Percentiles rank a stretch among this genome's conserved stretches.
These are phyloP conservation scores for Sporothrix dimorphospora DNA, from an alignment of 2,329 filamentous ascomycete species.

Conservation along the genomic window DNA sequence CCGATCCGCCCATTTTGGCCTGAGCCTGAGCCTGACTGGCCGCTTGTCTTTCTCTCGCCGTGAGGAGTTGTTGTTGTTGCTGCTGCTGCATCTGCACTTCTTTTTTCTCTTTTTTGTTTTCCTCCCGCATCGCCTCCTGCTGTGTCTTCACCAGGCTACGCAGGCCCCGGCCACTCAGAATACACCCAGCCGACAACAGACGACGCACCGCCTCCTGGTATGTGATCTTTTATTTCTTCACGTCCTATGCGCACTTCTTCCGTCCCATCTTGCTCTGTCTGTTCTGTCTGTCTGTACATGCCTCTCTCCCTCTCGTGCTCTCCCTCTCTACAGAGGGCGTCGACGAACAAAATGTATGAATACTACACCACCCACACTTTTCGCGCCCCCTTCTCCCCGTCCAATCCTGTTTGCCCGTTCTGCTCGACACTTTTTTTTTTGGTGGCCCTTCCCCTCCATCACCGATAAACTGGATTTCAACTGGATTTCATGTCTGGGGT, in stretches of 20 bases:
- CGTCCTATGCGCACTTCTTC: neutral
- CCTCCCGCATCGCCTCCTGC: neutral
- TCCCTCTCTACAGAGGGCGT: neutral
- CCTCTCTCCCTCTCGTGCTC: neutral
- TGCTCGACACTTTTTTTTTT: neutral
- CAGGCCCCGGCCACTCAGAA: neutral
- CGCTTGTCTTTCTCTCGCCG: constrained; percentile 6
- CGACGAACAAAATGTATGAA: neutral
- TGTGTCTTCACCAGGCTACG: neutral
- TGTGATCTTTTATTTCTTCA: neutral
- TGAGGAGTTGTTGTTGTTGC: neutral
- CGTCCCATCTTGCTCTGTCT: neutral
- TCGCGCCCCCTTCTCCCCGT: neutral
- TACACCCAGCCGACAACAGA: neutral
- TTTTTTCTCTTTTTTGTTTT: constrained; percentile 9
- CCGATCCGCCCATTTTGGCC: constrained; percentile 11
- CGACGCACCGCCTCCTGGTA: constrained; percentile 2
- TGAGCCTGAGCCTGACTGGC: neutral
- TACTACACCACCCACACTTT: constrained; percentile 18
- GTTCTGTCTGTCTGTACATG: neutral
- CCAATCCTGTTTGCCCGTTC: constrained; percentile 8
- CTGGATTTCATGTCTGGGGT: constrained; percentile 11
- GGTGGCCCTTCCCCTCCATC: neutral
- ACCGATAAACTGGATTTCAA: constrained; percentile 2
- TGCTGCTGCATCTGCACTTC: neutral